Evolutionary conservation across 2,329 filamentous ascomycete genomes (phyloP), one percentile per base, ranked within the genome.

Genomic region (Dendrostoma leiphaemia): DNA sequence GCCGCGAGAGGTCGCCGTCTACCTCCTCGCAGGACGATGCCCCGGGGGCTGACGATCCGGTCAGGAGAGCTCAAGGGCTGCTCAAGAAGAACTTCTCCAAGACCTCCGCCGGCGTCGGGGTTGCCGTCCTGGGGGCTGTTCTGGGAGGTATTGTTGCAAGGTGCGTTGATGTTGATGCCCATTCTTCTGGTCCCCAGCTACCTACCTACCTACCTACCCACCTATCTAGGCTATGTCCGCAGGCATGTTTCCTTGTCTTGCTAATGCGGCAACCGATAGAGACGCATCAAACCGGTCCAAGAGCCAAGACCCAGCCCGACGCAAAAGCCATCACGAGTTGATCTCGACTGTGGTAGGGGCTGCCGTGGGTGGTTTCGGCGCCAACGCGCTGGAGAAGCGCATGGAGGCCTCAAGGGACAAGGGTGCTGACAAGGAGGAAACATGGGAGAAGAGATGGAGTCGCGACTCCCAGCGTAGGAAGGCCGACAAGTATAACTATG

Each of bases 281-380:
- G 68, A 67, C n/a, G 65, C 64, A 31, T 65, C 65, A 28, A 63
- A 67, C n/a, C 64, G 48, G 53, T 32, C 31, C 10, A 32, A 12
- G 9, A 32, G 31, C 6, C 31, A 32, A 59, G 10, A 31, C 29
- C 37, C 46, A 8, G 45, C 35, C 13, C 34, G 24, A 19, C 23
- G 43, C 44, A 50, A 60, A 4, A 62, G 67, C 19, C 60, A 64
- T 28, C 62, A 66, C 31, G 67, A 68, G 50, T 65, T 77, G 48
- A 64, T 81, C 15, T 75, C 77, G 3, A 81, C 80, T 9, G 67
- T 82, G 9, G 70, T 82, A 3, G 80, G 80, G 2, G 80, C 79
- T 1, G 76, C 80, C 3, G 78, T 80, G 0, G 80, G 79, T 3
- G 80, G 79, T 3, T 69, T 83, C 9, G 79, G 78, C 4, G 80